Percentiles rank a stretch among this genome's conserved stretches.
Evolutionary conservation across 345 rosid species (phyloP).

Genomic region (Reutealis trisperma): DNA sequence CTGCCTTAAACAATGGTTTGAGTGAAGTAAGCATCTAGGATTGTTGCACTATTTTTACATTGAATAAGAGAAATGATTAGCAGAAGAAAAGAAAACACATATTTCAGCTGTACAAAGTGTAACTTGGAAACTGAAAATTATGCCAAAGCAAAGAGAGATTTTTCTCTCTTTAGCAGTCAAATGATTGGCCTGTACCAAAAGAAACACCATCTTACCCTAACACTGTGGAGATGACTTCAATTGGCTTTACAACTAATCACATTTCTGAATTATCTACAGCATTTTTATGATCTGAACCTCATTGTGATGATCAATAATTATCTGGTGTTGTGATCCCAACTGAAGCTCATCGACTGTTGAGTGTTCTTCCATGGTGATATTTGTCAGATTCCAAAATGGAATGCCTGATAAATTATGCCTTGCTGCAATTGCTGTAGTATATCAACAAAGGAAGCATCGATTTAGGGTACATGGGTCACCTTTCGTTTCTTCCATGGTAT

Average conservation of each 20-base stretch:
- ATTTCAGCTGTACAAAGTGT: constrained; percentile 31
- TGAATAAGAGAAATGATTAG: constrained; percentile 2
- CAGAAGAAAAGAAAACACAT: background rate
- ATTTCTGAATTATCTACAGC: background rate
- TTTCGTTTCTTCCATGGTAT: constrained; percentile 28
- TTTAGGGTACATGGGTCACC: constrained; percentile 30
- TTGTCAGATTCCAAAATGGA: constrained; percentile 5
- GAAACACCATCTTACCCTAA: background rate
- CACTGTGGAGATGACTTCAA: background rate
- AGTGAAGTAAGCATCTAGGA: background rate
- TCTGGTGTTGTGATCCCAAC: background rate
- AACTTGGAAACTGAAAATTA: constrained; percentile 11
- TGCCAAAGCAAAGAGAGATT: constrained; percentile 6
- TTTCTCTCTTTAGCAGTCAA: constrained; percentile 14
- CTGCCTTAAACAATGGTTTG: background rate
- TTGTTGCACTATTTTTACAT: constrained; percentile 14
- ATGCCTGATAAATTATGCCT: background rate
- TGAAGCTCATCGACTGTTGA: background rate
- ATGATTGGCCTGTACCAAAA: background rate
- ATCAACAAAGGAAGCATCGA: background rate
- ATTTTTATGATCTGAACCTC: constrained; percentile 13
- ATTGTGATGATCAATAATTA: background rate
- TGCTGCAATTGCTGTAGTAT: constrained; percentile 3
- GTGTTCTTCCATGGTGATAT: constrained; percentile 8
- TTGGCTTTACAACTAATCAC: constrained; percentile 11